A percentile compares a stretch with the other conserved stretches of the same genome.
Conservation (phyloP, 139 green algal genomes). For the Tetratostichococcus sp. region DNA sequence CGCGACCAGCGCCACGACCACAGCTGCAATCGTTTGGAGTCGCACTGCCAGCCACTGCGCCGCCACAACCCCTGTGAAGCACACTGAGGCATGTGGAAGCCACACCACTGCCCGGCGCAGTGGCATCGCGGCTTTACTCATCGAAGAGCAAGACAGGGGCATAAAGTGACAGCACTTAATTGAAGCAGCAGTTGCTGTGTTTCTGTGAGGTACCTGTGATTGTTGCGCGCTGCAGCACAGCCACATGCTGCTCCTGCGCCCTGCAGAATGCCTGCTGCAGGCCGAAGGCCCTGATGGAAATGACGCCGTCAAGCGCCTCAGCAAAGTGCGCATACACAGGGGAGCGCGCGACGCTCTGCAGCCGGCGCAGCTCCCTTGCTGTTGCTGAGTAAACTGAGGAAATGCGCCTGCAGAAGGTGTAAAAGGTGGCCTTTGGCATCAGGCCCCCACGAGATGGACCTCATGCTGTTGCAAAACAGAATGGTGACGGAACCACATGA, state of each 20-base stretch:
- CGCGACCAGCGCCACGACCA: constrained; percentile 53
- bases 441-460: no score
- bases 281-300: constrained; percentile 48
- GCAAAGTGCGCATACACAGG: constrained; percentile 67
- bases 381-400: constrained; percentile 6
- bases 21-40: constrained; percentile 76
- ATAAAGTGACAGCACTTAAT: no score
- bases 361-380: constrained; percentile 62
- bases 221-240: constrained; percentile 36
- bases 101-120: no score
- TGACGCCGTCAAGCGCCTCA: constrained; percentile 41
- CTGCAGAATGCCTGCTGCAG: constrained; percentile 40
- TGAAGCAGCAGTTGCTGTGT: no score
- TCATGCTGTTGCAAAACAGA: not conserved
- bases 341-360: constrained; percentile 59
- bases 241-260: constrained; percentile 19
- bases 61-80: constrained; percentile 25
- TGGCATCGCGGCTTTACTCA: no score
- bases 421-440: no score
- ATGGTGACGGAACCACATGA: not conserved
- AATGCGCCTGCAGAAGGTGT: not conserved
- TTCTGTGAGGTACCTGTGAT: constrained; percentile 11
- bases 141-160: no score
- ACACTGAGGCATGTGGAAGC: no score
- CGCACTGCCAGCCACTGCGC: constrained; percentile 67